Conservation (phyloP, 495 filamentous ascomycete genomes). For the Penicillium argentinense region DNA sequence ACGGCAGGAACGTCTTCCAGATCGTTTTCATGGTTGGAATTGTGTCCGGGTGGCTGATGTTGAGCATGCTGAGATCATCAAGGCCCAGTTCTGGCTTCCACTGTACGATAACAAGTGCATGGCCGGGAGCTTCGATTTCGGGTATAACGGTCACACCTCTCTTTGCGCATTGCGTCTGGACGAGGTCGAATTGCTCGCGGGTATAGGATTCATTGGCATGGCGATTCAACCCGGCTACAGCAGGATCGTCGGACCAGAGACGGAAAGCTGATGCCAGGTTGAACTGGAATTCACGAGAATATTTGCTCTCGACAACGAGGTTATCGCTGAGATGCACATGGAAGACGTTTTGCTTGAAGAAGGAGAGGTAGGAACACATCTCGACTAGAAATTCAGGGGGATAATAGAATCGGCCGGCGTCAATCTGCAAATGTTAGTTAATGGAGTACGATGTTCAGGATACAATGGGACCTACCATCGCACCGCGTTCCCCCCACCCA, state of each 20-base stretch:
- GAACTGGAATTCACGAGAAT: constrained; percentile 37
- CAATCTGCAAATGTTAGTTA: constrained; percentile 26
- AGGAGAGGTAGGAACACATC: constrained; percentile 52
- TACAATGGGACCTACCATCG: constrained; percentile 29
- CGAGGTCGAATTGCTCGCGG: constrained; percentile 37
- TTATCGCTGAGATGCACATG: constrained; percentile 55
- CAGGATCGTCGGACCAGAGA: constrained; percentile 28
- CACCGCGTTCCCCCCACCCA: constrained; percentile 49
- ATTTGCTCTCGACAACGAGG: constrained; percentile 38
- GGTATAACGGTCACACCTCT: constrained; percentile 53
- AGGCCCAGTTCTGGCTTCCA: constrained; percentile 55
- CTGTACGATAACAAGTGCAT: constrained; percentile 49
- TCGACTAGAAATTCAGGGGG: constrained; percentile 51
- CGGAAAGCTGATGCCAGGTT: constrained; percentile 48
- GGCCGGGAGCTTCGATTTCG: constrained; percentile 54
- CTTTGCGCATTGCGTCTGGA: constrained; percentile 45
- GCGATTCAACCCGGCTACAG: constrained; percentile 43
- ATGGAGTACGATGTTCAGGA: no score
- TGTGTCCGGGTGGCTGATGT: constrained; percentile 52
- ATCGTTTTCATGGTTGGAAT: constrained; percentile 52
- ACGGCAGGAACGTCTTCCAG: constrained; percentile 50
- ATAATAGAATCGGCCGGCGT: constrained; percentile 51
- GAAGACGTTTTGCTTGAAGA: constrained; percentile 56
- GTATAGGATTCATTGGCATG: constrained; percentile 51
- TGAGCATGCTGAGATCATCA: constrained; percentile 45